phyloP scores from a whole-genome alignment of 192 early-diverging fungal species.

The Podila horticola region DNA sequence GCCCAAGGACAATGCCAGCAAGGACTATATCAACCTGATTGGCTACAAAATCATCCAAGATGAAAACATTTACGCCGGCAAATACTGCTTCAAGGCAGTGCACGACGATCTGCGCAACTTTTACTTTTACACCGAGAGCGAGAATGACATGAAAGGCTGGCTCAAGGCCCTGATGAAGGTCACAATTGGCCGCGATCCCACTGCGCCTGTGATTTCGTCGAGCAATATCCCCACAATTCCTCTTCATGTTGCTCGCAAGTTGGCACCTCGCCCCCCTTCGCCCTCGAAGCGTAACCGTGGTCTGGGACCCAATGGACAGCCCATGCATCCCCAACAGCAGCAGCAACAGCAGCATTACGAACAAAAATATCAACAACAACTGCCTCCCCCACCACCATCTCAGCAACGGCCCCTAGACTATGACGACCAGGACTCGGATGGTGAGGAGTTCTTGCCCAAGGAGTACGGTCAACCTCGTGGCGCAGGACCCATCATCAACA shows the following conservation, averaged over 20 bases:
- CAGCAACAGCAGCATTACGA: conserved; percentile 33
- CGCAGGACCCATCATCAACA: neutral
- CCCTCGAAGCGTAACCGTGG: conserved; percentile 27
- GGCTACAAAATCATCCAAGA: conserved; percentile 72
- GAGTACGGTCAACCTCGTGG: conserved; percentile 8
- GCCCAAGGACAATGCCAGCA: conserved; percentile 58
- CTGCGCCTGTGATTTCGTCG: conserved; percentile 68
- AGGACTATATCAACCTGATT: conserved; percentile 66
- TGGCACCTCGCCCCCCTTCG: conserved; percentile 61
- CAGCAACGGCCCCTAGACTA: conserved; percentile 38
- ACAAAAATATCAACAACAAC: conserved; percentile 18
- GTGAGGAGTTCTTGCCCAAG: conserved; percentile 24
- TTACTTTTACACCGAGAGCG: conserved; percentile 68
- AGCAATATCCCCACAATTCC: conserved; percentile 67
- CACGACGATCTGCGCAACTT: conserved; percentile 68
- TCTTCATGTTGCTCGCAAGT: conserved; percentile 62
- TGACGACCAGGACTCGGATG: conserved; percentile 46
- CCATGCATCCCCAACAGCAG: conserved; percentile 31
- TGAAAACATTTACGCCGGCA: conserved; percentile 66
- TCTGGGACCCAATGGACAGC: conserved; percentile 40
- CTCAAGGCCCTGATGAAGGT: conserved; percentile 72
- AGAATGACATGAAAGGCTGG: conserved; percentile 62
- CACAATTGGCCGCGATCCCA: conserved; percentile 65
- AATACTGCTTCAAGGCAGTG: conserved; percentile 70
- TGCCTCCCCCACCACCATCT: conserved; percentile 11